Base-by-base conservation (phyloP, 805 yeast genomes). In the Hanseniaspora pseudoguilliermondii region DNA sequence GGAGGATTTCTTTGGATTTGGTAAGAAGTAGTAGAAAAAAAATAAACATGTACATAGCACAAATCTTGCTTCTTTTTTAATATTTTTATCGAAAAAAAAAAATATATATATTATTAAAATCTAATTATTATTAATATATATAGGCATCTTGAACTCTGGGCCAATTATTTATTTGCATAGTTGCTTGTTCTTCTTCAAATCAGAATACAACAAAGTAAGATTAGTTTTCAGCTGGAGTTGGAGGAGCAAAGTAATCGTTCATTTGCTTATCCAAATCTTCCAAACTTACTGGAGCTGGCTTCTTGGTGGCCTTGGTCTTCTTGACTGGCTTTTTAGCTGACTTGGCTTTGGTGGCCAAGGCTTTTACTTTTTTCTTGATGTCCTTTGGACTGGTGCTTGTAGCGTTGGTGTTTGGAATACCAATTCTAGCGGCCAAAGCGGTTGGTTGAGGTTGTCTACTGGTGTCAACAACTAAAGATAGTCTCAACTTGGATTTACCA, bases 231-330 rank as follows among this genome's bases (percentile, higher is more conserved):
- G 71, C 71, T n/a, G 40, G n/a, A 34, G 39, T 18, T 10, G 29
- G 18, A 61, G 72, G 74, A 60, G 81, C 82, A 64, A 91, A 90
- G 74, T 91, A 91, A 68, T 90, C 97, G 60, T 89, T 85, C 98
- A 93, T 91, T 75, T 91, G 97, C 69, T 90, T 95, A 73, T 93
- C 98, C 67, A 91, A 81, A 73, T 93, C 91, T 70, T 86, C 97
- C 60, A 86, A 76, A 54, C 95, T 46, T 11, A n/a, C 32, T 32
- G 49, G 49, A 27, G 35, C 36, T 16, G 39, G 39, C 21, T 44
- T 36, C 25, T 50, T 50, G 67, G 39, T 63, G 69, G 44, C 54
- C 43, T 41, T 41, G 16, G 44, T 8, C 44, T 53, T 57, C 53
- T 52, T 54, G 25, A 29, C 58, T 58, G 71, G 49, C 40, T 50